Base-by-base conservation (phyloP, 257 asterid species). In the Salvia miltiorrhiza region DNA sequence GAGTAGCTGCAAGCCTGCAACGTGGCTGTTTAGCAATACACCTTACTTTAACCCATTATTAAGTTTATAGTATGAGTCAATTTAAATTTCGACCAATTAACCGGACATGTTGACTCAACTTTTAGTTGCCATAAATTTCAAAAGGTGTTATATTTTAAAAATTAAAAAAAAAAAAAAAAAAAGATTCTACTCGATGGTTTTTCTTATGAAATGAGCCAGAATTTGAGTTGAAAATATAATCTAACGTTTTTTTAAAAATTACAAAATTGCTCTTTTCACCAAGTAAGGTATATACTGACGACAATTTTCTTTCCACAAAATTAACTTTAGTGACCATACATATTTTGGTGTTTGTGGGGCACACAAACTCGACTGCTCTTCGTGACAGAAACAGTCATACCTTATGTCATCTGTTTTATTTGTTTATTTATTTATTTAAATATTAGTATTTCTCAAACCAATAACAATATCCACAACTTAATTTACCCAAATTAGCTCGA, bases 391-490 rank as follows among this genome's bases (percentile, higher is more conserved):
- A 17, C 56, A 50, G 56, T 20, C 55, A 19, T 49, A 49, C 55
- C 14, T 26, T 49, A 49, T 28, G 50, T 44, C 50, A 44, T n/a
- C 11, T 49, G 1, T 1, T 26, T 26, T 26, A 26, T 26, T 26
- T 26, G 4, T 26, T 26, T 26, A 26, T n/a, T n/a, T n/a, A n/a
- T n/a, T n/a, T n/a, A n/a, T n/a, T n/a, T n/a, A n/a, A n/a, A n/a
- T n/a, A n/a, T n/a, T n/a, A n/a, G n/a, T n/a, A n/a, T 30, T 30
- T 58, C 58, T 49, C 73, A 52, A 12, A 55, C 47, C 53, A 58
- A 60, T 49, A 21, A 70, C 43, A 64, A 69, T 75, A 75, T 80
- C 74, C 79, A 65, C 30, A 4, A 57, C 57, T 43, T 37, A 68
- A 52, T n/a, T 43, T 64, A 49, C 67, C 30, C 61, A 53, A 61